phyloP scores from a whole-genome alignment of 352 stramenopile species.

The Phytophthora pseudosyringae region DNA sequence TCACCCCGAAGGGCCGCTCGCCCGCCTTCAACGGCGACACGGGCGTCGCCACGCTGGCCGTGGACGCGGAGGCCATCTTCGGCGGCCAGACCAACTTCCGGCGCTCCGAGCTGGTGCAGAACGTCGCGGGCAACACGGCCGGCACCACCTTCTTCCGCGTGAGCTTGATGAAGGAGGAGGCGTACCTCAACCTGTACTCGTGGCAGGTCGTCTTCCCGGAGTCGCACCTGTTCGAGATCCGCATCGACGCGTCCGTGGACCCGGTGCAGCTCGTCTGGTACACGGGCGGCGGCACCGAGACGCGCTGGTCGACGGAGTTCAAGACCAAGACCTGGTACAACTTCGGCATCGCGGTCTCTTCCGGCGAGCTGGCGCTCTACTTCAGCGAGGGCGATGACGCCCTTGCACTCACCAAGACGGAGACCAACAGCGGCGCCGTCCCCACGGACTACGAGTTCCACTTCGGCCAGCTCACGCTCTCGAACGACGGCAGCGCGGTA shows the following conservation, averaged over 20 bases:
- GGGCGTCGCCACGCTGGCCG: constrained; percentile 61
- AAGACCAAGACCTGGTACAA: constrained; percentile 68
- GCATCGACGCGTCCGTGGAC: constrained; percentile 57
- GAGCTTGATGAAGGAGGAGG: constrained; percentile 56
- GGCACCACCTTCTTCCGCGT: constrained; percentile 70
- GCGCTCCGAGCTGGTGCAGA: constrained; percentile 72
- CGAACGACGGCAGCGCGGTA: constrained; percentile 56
- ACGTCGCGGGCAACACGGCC: constrained; percentile 42
- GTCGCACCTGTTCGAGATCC: constrained; percentile 68
- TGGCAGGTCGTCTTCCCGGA: constrained; percentile 73
- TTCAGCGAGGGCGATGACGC: constrained; percentile 51
- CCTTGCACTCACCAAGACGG: constrained; percentile 50
- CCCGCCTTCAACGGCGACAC: constrained; percentile 68
- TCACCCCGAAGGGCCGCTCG: constrained; percentile 50
- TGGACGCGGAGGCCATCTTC: constrained; percentile 68
- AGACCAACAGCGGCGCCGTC: constrained; percentile 31
- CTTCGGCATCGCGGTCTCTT: constrained; percentile 61
- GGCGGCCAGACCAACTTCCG: constrained; percentile 64
- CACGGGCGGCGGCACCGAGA: constrained; percentile 49
- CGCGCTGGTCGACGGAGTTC: constrained; percentile 64
- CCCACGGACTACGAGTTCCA: constrained; percentile 65
- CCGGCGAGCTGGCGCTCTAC: constrained; percentile 56
- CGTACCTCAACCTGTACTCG: constrained; percentile 47
- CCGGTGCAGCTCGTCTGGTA: constrained; percentile 64
- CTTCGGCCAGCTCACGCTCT: constrained; percentile 72